Conservation (phyloP, 805 yeast genomes). For the Pichia pseudocactophila region DNA sequence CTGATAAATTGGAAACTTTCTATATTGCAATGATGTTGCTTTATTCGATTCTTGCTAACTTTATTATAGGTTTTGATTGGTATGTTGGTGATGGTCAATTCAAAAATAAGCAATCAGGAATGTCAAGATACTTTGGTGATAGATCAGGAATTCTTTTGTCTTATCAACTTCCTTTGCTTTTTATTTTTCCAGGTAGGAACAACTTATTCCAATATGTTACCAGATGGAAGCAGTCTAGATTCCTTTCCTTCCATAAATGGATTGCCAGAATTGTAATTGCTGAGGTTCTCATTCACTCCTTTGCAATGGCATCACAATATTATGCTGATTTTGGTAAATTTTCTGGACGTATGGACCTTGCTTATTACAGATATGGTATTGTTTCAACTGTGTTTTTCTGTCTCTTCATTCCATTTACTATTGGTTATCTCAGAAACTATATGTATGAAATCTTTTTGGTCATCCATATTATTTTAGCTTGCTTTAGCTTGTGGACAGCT, state of each 20-base stretch:
- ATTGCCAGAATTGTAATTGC: conserved; percentile 36
- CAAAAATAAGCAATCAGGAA: conserved; percentile 14
- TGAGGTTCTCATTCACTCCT: conserved; percentile 38
- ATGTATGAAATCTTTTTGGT: conserved; percentile 54
- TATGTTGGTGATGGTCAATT: conserved; percentile 18
- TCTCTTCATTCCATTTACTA: conserved; percentile 1
- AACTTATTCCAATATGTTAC: conserved; percentile 52
- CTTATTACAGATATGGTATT: conserved; percentile 26
- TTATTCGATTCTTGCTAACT: conserved; percentile 14
- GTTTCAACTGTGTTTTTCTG: conserved; percentile 30
- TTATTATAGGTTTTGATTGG: conserved; percentile 19
- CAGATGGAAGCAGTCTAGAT: conserved; percentile 48
- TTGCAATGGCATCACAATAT: conserved; percentile 23
- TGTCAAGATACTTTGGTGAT: conserved; percentile 35
- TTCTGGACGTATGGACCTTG: conserved; percentile 20
- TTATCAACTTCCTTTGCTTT: conserved; percentile 41
- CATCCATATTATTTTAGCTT: conserved; percentile 48
- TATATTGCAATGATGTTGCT: conserved; percentile 33
- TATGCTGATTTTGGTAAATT: conserved; percentile 11
- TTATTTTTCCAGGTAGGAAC: conserved; percentile 55
- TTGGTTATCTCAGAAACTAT: conserved; percentile 38
- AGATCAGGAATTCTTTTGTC: conserved; percentile 44
- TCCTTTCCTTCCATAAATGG: conserved; percentile 51
- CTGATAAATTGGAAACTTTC: conserved; percentile 44
- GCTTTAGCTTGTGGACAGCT: conserved; percentile 41